Conservation (phyloP, 495 filamentous ascomycete genomes). For the Lasiosphaeria miniovina region DNA sequence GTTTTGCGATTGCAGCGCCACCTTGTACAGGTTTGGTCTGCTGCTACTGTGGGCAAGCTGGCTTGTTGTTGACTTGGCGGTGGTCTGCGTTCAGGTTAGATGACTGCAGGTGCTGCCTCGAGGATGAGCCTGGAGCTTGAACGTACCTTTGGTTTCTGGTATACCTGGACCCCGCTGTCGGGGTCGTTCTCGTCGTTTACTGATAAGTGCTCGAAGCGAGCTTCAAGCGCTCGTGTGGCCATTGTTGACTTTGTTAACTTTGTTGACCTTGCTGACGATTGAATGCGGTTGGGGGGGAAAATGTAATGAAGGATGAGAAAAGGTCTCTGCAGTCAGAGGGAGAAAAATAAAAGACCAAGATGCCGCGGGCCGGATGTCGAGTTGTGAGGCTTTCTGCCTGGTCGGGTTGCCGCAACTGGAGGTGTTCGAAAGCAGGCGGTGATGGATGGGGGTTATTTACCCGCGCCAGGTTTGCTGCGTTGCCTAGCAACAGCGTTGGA, state of each 20-base stretch:
- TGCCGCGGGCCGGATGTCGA: neutral
- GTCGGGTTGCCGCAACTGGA: slow-evolving; percentile 13
- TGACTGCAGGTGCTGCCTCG: neutral
- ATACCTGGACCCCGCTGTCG: slow-evolving; percentile 43
- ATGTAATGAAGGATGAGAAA: neutral
- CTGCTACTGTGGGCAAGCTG: slow-evolving; percentile 58
- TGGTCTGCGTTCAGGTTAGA: slow-evolving; percentile 33
- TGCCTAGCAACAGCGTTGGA: slow-evolving; percentile 24
- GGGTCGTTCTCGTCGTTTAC: slow-evolving; percentile 78
- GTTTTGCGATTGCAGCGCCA: slow-evolving; percentile 71
- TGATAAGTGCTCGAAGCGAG: slow-evolving; percentile 77
- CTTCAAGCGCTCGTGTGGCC: slow-evolving; percentile 58
- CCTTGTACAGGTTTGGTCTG: slow-evolving; percentile 71
- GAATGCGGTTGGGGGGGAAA: slow-evolving; percentile 4
- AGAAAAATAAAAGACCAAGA: neutral
- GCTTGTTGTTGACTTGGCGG: slow-evolving; percentile 53
- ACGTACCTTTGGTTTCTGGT: slow-evolving; percentile 69
- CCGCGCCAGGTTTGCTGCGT: slow-evolving; percentile 4
- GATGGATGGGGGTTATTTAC: slow-evolving; percentile 17
- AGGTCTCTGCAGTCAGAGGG: neutral
- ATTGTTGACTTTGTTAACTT: slow-evolving; percentile 29
- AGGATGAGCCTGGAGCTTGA: neutral
- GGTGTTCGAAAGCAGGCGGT: neutral
- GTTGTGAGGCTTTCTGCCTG: slow-evolving; percentile 8
- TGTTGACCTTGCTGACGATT: neutral